Conservation (phyloP, 73 alveolate genomes). For the Paramecium bursaria region DNA sequence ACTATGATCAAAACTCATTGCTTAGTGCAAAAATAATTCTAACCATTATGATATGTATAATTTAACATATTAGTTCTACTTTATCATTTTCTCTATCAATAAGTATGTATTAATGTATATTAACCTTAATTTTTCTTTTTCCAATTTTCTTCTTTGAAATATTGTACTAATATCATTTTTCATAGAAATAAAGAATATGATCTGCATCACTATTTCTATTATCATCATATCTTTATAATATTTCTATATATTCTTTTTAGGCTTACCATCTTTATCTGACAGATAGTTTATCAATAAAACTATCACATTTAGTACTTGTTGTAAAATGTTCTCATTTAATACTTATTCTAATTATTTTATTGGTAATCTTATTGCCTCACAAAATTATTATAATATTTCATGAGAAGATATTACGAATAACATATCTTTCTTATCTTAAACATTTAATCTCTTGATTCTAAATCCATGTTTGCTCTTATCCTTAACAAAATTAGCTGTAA, state of each 20-base stretch:
- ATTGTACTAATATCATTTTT: conserved; percentile 6
- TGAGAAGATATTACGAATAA: conserved; percentile 23
- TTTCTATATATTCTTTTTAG: neutral
- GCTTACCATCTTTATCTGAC: neutral
- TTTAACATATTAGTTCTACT: conserved; percentile 2
- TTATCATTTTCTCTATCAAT: conserved; percentile 13
- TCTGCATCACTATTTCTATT: conserved; percentile 37
- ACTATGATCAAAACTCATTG: conserved; percentile 7
- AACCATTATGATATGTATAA: conserved; percentile 48
- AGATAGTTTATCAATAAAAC: conserved; percentile 8
- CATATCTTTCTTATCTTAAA: neutral
- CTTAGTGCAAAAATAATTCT: conserved; percentile 17
- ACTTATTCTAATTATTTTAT: neutral
- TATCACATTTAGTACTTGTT: neutral
- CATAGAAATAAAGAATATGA: neutral
- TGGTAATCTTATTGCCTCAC: neutral
- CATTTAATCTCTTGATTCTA: conserved; percentile 1
- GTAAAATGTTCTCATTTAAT: conserved; percentile 9
- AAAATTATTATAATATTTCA: conserved; percentile 23
- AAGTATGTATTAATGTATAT: neutral
- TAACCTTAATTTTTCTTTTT: conserved; percentile 8
- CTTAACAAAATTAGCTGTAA: neutral
- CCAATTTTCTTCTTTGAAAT: neutral
- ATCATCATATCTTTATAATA: conserved; percentile 8
- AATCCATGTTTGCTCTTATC: conserved; percentile 27